Conservation (phyloP, 768 basidiomycete genomes). For the Lactifluus volemus region DNA sequence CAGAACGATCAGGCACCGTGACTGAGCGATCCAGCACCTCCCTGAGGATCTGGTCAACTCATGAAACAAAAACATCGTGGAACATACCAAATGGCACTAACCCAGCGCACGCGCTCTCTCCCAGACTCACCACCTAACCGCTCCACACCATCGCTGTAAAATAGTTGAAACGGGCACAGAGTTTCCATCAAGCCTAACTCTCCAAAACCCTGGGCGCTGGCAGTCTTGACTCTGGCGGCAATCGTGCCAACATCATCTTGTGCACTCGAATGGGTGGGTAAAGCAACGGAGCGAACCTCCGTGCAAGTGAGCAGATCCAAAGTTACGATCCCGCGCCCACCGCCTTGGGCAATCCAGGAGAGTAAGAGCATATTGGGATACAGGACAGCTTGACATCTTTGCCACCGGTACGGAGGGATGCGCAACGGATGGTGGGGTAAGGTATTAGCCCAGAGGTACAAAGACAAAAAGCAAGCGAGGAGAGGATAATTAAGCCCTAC, state of each 20-base stretch:
- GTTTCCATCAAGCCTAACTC: slow-evolving; percentile 50
- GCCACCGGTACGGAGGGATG: slow-evolving; percentile 73
- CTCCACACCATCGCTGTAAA: slow-evolving; percentile 87
- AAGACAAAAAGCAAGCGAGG: not conserved
- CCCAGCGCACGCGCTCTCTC: slow-evolving; percentile 82
- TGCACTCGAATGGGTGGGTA: slow-evolving; percentile 71
- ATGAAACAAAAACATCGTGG: not conserved
- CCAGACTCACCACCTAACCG: slow-evolving; percentile 83
- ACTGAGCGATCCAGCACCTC: slow-evolving; percentile 66
- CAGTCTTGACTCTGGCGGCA: slow-evolving; percentile 60
- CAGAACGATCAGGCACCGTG: slow-evolving; percentile 39
- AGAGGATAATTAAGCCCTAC: slow-evolving; percentile 22
- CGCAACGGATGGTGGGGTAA: slow-evolving; percentile 59
- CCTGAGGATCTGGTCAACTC: slow-evolving; percentile 35
- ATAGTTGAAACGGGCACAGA: slow-evolving; percentile 83
- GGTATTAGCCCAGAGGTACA: slow-evolving; percentile 14
- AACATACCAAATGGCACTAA: slow-evolving; percentile 76
- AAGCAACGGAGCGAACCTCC: slow-evolving; percentile 75
- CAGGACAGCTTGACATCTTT: slow-evolving; percentile 71
- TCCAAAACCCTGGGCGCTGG: slow-evolving; percentile 33
- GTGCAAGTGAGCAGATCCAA: slow-evolving; percentile 82
- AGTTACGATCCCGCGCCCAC: slow-evolving; percentile 77
- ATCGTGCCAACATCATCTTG: slow-evolving; percentile 81
- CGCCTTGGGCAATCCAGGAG: slow-evolving; percentile 80
- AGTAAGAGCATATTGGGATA: slow-evolving; percentile 80